Conservation (phyloP, 257 asterid genomes). For the Primulina huaijiensis region DNA sequence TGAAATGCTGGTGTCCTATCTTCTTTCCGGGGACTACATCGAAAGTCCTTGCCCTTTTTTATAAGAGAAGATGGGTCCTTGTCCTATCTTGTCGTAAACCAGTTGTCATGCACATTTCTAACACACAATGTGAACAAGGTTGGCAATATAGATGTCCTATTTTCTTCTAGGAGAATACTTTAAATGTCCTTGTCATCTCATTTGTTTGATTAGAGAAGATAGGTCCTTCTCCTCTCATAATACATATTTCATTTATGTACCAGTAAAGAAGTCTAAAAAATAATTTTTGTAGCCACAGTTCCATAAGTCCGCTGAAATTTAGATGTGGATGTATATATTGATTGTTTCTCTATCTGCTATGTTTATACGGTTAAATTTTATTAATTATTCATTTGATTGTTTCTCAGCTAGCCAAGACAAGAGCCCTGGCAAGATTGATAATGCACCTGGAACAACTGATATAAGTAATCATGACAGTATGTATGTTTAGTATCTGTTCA, state of each 20-base stretch:
- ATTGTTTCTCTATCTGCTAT: constrained; percentile 13
- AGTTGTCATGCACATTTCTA: neutral
- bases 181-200: neutral
- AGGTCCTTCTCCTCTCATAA: neutral
- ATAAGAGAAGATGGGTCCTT: neutral
- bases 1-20: constrained; percentile 17
- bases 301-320: constrained; percentile 11
- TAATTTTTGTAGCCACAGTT: constrained; percentile 10
- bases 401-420: constrained; percentile 59
- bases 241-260: no score
- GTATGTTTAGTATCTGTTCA: constrained; percentile 20
- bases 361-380: constrained; percentile 25
- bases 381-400: constrained; percentile 27
- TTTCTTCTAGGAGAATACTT: neutral
- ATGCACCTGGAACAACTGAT: constrained; percentile 30
- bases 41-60: neutral
- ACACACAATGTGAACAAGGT: neutral
- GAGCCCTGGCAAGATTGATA: constrained; percentile 38
- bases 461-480: constrained; percentile 41
- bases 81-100: neutral
- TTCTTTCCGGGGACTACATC: neutral
- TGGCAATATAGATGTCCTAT: neutral
- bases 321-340: constrained; percentile 17
- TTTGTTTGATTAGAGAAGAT: neutral
- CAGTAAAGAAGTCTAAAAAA: neutral